Evolutionary conservation across 2,329 filamentous ascomycete species (phyloP).

Genomic region (Tolypocladium paradoxum): DNA sequence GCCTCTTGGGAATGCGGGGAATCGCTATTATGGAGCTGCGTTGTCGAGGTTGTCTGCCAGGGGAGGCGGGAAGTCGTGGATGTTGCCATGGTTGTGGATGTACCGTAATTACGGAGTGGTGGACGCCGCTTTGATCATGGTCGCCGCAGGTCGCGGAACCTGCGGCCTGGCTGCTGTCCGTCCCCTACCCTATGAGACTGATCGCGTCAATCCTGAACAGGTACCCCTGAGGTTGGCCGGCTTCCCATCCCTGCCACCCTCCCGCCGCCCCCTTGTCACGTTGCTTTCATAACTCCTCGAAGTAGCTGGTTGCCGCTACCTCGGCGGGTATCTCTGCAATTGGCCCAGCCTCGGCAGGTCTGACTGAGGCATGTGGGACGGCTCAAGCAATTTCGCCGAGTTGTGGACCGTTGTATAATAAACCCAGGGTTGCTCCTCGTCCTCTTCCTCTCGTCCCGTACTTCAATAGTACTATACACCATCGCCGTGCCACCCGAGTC

Average conservation of each 20-base stretch:
- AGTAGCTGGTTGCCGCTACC: not conserved
- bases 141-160: no score
- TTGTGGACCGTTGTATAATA: not conserved
- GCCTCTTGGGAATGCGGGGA: not conserved
- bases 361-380: not conserved
- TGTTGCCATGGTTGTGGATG: not conserved
- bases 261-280: not conserved
- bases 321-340: not conserved
- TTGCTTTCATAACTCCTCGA: not conserved
- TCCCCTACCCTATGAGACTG: no score
- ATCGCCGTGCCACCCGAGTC: not conserved
- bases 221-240: not conserved
- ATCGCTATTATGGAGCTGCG: not conserved
- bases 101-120: no score
- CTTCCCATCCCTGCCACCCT: not conserved
- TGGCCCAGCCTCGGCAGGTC: conserved; percentile 1
- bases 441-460: not conserved
- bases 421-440: not conserved
- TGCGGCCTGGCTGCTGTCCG: no score
- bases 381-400: not conserved
- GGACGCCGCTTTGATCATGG: no score
- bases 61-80: not conserved
- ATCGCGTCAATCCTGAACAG: not conserved
- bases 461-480: no score
- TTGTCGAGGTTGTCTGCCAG: not conserved